Percentiles rank a stretch among this genome's conserved stretches.
These are phyloP conservation scores for Hyaloperonospora brassicae DNA, from an alignment of 352 stramenopile species.

Conservation along the genomic window DNA sequence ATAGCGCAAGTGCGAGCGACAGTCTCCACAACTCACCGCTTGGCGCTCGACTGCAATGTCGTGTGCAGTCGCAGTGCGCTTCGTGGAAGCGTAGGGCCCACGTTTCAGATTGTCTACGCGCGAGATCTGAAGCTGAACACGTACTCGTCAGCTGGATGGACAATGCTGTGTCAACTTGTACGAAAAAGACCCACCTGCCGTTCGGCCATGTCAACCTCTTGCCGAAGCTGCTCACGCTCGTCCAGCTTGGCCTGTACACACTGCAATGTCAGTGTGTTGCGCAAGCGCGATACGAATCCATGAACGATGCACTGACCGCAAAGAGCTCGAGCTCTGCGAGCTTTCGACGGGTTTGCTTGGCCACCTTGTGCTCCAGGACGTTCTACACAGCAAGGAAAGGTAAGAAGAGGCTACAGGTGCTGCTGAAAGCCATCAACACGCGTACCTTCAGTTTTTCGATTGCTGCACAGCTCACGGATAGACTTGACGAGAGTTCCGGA, in stretches of 20 bases:
- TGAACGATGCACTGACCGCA: conserved; percentile 11
- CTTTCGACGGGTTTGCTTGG: conserved; percentile 27
- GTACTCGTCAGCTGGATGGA: neutral
- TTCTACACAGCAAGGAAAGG: conserved; percentile 3
- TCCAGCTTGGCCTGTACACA: conserved; percentile 23
- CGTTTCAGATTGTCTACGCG: neutral
- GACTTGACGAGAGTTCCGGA: neutral
- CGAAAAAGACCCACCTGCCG: conserved; percentile 16
- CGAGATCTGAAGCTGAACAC: conserved; percentile 15
- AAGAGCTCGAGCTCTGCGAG: conserved; percentile 28
- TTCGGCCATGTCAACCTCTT: conserved; percentile 24
- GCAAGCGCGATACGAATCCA: neutral
- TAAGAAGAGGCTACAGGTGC: neutral
- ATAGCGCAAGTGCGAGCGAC: neutral
- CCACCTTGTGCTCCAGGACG: conserved; percentile 22
- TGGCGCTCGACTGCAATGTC: conserved; percentile 12
- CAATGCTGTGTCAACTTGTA: neutral
- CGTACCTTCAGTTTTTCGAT: conserved; percentile 11
- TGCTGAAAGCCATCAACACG: conserved; percentile 4
- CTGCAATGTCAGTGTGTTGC: neutral
- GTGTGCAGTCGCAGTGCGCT: neutral
- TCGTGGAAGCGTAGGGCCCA: conserved; percentile 5
- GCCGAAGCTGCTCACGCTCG: conserved; percentile 24
- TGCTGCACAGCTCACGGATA: conserved; percentile 1
- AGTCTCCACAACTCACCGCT: conserved; percentile 7